Conservation (phyloP, 352 stramenopile genomes). For the Globisporangium paddicum region DNA sequence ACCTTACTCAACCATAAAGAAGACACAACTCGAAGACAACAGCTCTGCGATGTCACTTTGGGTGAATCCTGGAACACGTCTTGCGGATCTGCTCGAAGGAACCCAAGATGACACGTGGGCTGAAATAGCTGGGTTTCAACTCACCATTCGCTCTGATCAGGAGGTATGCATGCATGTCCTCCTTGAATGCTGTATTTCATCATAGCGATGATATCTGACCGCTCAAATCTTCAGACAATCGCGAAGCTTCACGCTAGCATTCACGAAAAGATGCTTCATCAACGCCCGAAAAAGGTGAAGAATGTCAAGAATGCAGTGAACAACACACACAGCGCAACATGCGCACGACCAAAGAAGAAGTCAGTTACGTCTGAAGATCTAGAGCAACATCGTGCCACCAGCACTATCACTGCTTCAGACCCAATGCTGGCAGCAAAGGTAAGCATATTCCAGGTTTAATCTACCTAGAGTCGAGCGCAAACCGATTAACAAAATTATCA, state of each 20-base stretch:
- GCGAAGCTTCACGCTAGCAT: not conserved
- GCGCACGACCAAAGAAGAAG: not conserved
- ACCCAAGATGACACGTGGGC: not conserved
- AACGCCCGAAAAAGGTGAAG: not conserved
- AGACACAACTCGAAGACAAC: not conserved
- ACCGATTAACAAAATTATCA: not conserved
- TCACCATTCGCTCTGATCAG: not conserved
- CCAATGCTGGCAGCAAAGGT: not conserved
- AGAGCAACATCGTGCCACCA: not conserved
- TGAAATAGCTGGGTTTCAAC: not conserved
- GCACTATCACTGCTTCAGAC: not conserved
- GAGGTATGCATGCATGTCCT: not conserved
- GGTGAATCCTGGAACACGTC: not conserved
- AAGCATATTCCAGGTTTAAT: not conserved
- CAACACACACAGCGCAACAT: not conserved
- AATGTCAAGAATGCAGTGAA: not conserved
- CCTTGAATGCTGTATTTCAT: not conserved
- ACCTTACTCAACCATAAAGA: slow-evolving; percentile 14
- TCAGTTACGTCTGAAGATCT: not conserved
- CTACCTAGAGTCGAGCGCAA: not conserved
- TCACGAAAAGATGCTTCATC: not conserved
- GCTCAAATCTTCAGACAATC: not conserved
- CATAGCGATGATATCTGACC: not conserved
- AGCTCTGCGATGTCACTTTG: not conserved
- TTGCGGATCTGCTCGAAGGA: slow-evolving; percentile 1